Conservation (phyloP, 2,329 filamentous ascomycete genomes). For the Cryphonectria nitschkei region DNA sequence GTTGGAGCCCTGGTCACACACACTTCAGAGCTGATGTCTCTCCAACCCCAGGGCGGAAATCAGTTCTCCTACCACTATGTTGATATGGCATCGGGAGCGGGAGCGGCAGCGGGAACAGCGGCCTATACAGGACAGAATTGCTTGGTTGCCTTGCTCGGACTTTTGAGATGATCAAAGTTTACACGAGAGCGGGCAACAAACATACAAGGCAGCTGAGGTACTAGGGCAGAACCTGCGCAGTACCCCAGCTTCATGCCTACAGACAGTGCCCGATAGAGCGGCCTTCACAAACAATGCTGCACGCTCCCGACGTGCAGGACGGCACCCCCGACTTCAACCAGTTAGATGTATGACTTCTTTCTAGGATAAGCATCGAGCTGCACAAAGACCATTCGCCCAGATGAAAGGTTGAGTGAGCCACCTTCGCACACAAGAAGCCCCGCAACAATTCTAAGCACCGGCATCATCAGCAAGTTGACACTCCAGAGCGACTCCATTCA, state of each 20-base stretch:
- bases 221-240: neutral
- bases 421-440: neutral
- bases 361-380: neutral
- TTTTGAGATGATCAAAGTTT: neutral
- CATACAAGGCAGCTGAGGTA: neutral
- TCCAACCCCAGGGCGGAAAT: neutral
- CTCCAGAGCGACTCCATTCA: neutral
- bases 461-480: neutral
- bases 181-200: neutral
- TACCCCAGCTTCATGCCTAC: neutral
- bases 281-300: neutral
- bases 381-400: neutral
- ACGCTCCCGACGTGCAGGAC: neutral
- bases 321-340: neutral
- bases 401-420: neutral
- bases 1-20: neutral
- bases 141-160: slow-evolving; percentile 3
- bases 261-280: neutral
- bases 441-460: neutral
- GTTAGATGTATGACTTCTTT: neutral
- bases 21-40: neutral
- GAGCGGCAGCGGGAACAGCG: neutral
- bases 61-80: neutral
- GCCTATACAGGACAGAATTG: neutral
- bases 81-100: neutral